Evolutionary conservation across 257 asterid species (phyloP).

Genomic region (Scutellaria minor): DNA sequence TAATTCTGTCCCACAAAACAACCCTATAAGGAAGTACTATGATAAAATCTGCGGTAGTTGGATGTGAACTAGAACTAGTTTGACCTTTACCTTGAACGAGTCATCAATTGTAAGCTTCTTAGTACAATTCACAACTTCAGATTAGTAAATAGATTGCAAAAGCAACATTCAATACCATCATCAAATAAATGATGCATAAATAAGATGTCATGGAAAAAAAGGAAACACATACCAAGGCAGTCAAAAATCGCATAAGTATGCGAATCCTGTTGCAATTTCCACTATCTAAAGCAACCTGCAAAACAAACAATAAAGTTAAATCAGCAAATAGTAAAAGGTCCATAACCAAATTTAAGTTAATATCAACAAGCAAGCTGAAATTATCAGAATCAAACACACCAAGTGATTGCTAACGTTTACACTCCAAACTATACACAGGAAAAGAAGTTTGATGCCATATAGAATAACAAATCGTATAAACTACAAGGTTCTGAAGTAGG

Average conservation of each 20-base stretch:
- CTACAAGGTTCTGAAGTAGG: conserved; percentile 25
- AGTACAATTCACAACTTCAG: conserved; percentile 12
- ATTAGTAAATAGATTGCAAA: conserved; percentile 1
- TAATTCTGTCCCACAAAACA: not conserved
- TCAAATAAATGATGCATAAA: not conserved
- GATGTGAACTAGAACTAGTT: conserved; percentile 5
- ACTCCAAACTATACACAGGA: conserved; percentile 19
- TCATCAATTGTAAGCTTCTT: conserved; percentile 17
- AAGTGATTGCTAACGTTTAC: not conserved
- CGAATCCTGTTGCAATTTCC: conserved; percentile 82
- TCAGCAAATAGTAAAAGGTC: conserved; percentile 24
- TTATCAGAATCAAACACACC: not conserved
- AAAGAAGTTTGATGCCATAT: conserved; percentile 1
- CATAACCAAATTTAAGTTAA: conserved; percentile 4
- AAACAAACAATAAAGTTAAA: conserved; percentile 28
- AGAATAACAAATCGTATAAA: conserved; percentile 23
- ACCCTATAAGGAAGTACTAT: not conserved
- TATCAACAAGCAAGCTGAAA: conserved; percentile 19
- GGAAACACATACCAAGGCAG: conserved; percentile 72
- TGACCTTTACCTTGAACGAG: conserved; percentile 10
- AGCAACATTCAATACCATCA: conserved; percentile 10
- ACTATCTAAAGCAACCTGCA: conserved; percentile 75
- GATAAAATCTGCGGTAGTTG: not conserved
- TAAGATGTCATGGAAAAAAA: conserved; percentile 27
- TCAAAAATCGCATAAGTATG: conserved; percentile 81